Percentiles rank a stretch among this genome's conserved stretches.
Evolutionary conservation across 305 asterid species (phyloP).

Genomic region (Rubia tinctorum): DNA sequence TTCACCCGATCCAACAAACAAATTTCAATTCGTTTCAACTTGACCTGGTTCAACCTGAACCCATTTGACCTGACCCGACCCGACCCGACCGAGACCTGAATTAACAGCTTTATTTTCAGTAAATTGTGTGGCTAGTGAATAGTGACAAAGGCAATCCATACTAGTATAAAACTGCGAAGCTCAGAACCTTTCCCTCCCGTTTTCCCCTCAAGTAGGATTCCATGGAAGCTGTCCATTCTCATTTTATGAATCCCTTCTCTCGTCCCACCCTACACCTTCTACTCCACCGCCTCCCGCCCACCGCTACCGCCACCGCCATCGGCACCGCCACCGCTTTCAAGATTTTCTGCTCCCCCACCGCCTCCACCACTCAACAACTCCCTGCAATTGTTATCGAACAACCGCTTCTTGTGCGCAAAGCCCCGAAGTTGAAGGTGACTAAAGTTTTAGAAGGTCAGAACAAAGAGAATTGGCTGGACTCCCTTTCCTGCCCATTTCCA

Average conservation of each 20-base stretch:
- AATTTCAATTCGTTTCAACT: no score
- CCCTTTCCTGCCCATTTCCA: conserved; percentile 64
- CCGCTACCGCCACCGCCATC: conserved; percentile 28
- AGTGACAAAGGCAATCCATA: no score
- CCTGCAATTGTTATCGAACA: conserved; percentile 26
- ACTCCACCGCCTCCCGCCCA: conserved; percentile 33
- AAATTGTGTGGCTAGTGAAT: no score
- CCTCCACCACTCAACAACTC: conserved; percentile 13
- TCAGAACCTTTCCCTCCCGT: conserved; percentile 3
- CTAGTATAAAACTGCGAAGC: neutral
- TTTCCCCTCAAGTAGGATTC: neutral
- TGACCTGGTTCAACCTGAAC: no score
- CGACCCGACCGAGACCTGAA: no score
- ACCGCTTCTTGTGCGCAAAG: conserved; percentile 29
- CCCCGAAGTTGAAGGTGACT: conserved; percentile 29
- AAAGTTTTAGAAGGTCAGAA: conserved; percentile 45
- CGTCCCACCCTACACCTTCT: conserved; percentile 22
- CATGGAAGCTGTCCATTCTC: conserved; percentile 24
- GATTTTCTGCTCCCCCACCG: conserved; percentile 29
- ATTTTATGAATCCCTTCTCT: conserved; percentile 42
- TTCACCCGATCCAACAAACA: no score
- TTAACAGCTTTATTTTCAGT: no score
- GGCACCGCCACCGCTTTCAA: conserved; percentile 35
- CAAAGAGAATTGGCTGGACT: conserved; percentile 64
- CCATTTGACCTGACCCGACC: no score